phyloP scores from a whole-genome alignment of 2,329 filamentous ascomycete genomes.

The Fusarium irregulare region DNA sequence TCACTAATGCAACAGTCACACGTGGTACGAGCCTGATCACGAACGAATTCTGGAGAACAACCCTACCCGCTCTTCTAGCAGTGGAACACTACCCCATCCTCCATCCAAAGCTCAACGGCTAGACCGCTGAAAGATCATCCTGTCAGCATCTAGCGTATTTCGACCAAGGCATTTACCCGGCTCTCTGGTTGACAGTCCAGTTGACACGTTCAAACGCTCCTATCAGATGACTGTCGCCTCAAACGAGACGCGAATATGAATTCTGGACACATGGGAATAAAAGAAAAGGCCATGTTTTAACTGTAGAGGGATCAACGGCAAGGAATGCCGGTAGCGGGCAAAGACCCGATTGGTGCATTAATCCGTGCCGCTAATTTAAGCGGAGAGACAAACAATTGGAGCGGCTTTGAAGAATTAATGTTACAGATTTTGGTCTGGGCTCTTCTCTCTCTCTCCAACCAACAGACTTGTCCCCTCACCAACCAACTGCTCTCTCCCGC shows the following conservation, averaged over 20 bases:
- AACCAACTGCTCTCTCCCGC: background rate
- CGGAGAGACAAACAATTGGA: constrained; percentile 7
- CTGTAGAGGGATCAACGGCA: constrained; percentile 27
- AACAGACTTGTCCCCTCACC: background rate
- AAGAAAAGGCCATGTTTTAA: background rate
- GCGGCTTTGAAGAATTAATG: constrained; percentile 8
- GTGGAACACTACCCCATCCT: background rate
- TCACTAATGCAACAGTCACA: constrained; percentile 1
- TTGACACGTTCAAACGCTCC: background rate
- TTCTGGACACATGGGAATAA: background rate
- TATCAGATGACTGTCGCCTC: background rate
- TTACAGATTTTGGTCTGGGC: constrained; percentile 9
- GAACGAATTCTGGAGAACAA: background rate
- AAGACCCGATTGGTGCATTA: constrained; percentile 28
- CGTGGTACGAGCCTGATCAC: background rate
- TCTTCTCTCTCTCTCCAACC: background rate
- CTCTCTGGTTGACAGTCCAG: background rate
- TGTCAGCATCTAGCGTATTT: background rate
- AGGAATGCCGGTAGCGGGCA: constrained; percentile 16
- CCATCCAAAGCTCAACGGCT: background rate
- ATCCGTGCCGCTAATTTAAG: background rate
- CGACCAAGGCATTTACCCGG: background rate
- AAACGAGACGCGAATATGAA: background rate
- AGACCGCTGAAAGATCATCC: background rate
- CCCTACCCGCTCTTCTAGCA: background rate